Conservation (phyloP, 2,329 filamentous ascomycete genomes). For the Graphiopsis chlorocephala region DNA sequence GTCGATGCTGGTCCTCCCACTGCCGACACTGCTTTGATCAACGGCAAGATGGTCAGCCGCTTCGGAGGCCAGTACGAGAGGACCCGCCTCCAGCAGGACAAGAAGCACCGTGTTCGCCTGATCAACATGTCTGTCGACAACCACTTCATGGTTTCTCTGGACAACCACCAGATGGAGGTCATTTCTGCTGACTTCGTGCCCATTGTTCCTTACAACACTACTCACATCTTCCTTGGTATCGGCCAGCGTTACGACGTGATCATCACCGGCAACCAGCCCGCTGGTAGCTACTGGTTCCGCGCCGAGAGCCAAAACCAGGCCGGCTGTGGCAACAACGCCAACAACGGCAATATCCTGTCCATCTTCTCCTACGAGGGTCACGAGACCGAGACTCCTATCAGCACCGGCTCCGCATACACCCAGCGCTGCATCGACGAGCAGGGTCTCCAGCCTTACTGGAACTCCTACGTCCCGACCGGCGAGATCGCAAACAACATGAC, state of each 20-base stretch:
- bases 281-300: conserved; percentile 38
- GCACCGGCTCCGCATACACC: conserved; percentile 33
- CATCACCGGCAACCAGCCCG: conserved; percentile 36
- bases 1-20: conserved; percentile 33
- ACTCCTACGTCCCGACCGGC: conserved; percentile 34
- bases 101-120: conserved; percentile 44
- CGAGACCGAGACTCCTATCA: conserved; percentile 29
- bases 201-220: conserved; percentile 34
- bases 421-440: conserved; percentile 43
- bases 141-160: conserved; percentile 42
- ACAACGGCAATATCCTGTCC: conserved; percentile 32
- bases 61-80: conserved; percentile 28
- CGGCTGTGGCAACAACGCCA: conserved; percentile 35
- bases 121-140: conserved; percentile 48
- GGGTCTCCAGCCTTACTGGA: conserved; percentile 38
- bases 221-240: conserved; percentile 36
- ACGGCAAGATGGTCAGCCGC: conserved; percentile 41
- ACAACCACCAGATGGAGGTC: conserved; percentile 36
- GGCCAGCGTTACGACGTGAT: conserved; percentile 44
- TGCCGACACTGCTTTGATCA: conserved; percentile 52
- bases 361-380: conserved; percentile 42
- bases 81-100: conserved; percentile 37
- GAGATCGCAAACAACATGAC: conserved; percentile 29
- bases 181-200: conserved; percentile 29
- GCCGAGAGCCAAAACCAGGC: conserved; percentile 42